These are phyloP conservation scores for Carpinus fangiana DNA, from an alignment of 306 rosid species.

Conservation along the genomic window DNA sequence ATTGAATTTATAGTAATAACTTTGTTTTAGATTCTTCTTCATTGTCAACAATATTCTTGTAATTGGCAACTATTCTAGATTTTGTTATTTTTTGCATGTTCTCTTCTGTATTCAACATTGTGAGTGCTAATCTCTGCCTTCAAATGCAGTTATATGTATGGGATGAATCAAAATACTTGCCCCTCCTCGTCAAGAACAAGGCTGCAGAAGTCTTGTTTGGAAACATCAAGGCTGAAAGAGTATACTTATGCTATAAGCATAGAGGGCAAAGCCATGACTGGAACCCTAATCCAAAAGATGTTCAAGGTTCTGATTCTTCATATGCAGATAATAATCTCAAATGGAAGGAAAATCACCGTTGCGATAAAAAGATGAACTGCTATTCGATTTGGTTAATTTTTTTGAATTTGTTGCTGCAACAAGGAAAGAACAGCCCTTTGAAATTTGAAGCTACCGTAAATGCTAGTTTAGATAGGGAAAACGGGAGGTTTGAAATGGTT, in stretches of 20 bases:
- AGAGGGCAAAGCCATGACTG: slow-evolving; percentile 31
- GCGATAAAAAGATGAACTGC: slow-evolving; percentile 30
- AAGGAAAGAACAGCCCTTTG: slow-evolving; percentile 66
- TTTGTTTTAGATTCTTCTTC: background rate
- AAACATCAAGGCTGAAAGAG: slow-evolving; percentile 70
- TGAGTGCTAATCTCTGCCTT: slow-evolving; percentile 18
- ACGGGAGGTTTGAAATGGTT: slow-evolving; percentile 76
- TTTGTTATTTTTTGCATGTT: slow-evolving; percentile 2
- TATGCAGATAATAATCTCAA: slow-evolving; percentile 24
- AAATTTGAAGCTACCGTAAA: slow-evolving; percentile 59
- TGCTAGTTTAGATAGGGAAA: slow-evolving; percentile 46
- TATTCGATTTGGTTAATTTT: slow-evolving; percentile 64
- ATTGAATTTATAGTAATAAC: background rate
- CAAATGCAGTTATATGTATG: slow-evolving; percentile 65
- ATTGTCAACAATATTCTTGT: background rate
- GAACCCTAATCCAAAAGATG: slow-evolving; percentile 18
- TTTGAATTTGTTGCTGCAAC: slow-evolving; percentile 61
- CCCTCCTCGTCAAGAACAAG: slow-evolving; percentile 64
- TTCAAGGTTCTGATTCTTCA: slow-evolving; percentile 28
- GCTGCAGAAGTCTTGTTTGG: slow-evolving; percentile 85
- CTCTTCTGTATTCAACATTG: background rate
- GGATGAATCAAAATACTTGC: slow-evolving; percentile 71
- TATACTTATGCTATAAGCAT: slow-evolving; percentile 45
- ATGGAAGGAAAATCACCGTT: slow-evolving; percentile 26
- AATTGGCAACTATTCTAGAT: background rate